Conservation (phyloP, 2,329 filamentous ascomycete genomes). For the Pseudogymnoascus sp. region DNA sequence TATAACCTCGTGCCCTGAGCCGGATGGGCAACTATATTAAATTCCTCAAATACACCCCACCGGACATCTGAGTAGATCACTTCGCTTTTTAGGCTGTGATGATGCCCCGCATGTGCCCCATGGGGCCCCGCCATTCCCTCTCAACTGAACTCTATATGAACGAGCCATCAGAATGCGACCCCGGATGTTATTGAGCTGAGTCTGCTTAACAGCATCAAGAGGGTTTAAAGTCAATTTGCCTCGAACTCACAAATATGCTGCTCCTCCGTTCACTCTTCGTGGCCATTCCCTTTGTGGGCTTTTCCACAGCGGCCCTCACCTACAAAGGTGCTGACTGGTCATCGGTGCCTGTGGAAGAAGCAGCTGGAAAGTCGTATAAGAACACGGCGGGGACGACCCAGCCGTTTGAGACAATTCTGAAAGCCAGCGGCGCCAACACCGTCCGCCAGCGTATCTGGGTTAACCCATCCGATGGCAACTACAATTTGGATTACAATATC, state of each 20-base stretch:
- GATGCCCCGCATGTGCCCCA: background rate
- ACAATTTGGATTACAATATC: conserved; percentile 65
- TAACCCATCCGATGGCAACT: conserved; percentile 55
- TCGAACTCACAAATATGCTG: background rate
- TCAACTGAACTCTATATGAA: background rate
- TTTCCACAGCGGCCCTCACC: conserved; percentile 36
- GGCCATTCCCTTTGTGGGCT: conserved; percentile 2
- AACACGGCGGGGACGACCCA: conserved; percentile 44
- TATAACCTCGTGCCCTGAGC: background rate
- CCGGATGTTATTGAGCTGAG: background rate
- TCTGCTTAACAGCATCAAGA: background rate
- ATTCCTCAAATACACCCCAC: background rate
- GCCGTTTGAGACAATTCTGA: conserved; percentile 57
- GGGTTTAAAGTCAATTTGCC: background rate
- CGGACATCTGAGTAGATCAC: background rate
- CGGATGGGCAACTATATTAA: conserved; percentile 3
- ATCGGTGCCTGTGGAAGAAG: conserved; percentile 57
- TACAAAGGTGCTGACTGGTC: conserved; percentile 67
- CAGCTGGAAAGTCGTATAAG: conserved; percentile 54
- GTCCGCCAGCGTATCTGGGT: conserved; percentile 68
- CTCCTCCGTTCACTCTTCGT: background rate
- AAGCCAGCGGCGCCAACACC: conserved; percentile 56
- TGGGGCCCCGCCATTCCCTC: background rate
- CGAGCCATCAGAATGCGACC: background rate
- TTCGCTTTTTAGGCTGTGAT: background rate